These are phyloP conservation scores for Pythium aphanidermatum DNA, from an alignment of 352 stramenopile genomes.

Conservation along the genomic window DNA sequence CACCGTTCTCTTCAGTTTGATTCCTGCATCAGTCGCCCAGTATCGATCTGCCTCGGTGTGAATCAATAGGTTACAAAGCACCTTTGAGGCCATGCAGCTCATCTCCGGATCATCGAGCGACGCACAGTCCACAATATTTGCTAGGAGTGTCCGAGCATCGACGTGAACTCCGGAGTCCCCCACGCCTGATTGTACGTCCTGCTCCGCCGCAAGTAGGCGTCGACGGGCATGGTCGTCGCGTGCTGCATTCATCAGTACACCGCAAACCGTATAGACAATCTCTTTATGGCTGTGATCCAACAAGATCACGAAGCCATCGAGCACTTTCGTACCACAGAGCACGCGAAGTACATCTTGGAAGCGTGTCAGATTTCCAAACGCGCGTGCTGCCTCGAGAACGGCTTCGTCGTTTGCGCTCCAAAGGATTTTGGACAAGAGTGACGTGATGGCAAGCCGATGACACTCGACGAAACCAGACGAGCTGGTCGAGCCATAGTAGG, in stretches of 20 bases:
- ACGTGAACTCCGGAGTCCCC: slow-evolving; percentile 17
- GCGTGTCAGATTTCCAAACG: slow-evolving; percentile 82
- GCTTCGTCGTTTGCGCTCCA: slow-evolving; percentile 75
- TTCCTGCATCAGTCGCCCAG: neutral
- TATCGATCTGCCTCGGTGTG: slow-evolving; percentile 3
- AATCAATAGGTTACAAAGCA: slow-evolving; percentile 79
- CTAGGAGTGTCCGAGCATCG: slow-evolving; percentile 37
- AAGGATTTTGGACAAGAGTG: slow-evolving; percentile 41
- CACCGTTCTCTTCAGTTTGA: slow-evolving; percentile 22
- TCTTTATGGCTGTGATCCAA: slow-evolving; percentile 73
- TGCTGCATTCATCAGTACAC: slow-evolving; percentile 82
- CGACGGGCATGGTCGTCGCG: slow-evolving; percentile 35
- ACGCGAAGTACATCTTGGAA: slow-evolving; percentile 55
- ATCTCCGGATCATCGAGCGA: slow-evolving; percentile 61
- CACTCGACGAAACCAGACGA: slow-evolving; percentile 32
- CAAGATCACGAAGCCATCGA: slow-evolving; percentile 68
- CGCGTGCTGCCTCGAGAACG: slow-evolving; percentile 71
- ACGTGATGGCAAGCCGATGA: slow-evolving; percentile 34
- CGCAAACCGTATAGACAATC: slow-evolving; percentile 73
- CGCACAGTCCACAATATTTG: slow-evolving; percentile 47
- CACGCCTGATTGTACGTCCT: slow-evolving; percentile 4
- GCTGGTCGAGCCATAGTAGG: slow-evolving; percentile 45
- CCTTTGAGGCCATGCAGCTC: slow-evolving; percentile 73
- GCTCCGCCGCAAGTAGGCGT: slow-evolving; percentile 26
- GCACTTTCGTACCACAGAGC: slow-evolving; percentile 51